phyloP scores from a whole-genome alignment of 2,329 filamentous ascomycete genomes.

The Coleophoma cylindrospora region DNA sequence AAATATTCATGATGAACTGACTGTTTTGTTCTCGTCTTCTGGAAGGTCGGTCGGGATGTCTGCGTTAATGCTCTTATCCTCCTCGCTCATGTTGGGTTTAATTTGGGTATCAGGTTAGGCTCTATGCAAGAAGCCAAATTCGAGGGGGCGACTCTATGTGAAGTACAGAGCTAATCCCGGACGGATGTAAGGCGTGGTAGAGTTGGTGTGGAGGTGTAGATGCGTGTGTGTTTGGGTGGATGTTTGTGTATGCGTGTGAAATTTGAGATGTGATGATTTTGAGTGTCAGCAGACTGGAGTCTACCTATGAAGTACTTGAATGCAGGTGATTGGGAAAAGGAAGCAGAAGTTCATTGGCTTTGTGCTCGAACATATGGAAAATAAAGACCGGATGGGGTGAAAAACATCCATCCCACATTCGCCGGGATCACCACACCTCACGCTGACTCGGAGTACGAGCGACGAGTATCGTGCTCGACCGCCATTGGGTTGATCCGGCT shows the following conservation, averaged over 20 bases:
- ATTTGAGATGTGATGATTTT: constrained; percentile 11
- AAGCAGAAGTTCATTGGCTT: constrained; percentile 15
- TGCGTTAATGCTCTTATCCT: constrained; percentile 21
- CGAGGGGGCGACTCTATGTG: constrained; percentile 1
- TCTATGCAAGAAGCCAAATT: constrained; percentile 21
- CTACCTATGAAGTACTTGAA: constrained; percentile 10
- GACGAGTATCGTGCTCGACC: constrained; percentile 22
- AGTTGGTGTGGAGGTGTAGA: too few relatives aligned
- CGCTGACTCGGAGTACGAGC: constrained; percentile 17
- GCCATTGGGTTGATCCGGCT: constrained; percentile 20
- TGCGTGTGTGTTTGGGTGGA: too few relatives aligned
- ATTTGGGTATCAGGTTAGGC: constrained; percentile 14
- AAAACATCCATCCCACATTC: constrained; percentile 5
- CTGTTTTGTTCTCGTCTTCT: constrained; percentile 13
- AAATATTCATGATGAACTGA: constrained; percentile 24
- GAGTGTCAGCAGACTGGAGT: constrained; percentile 7
- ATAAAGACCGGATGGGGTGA: constrained; percentile 6
- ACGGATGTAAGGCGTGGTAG: not conserved
- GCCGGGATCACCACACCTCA: constrained; percentile 18
- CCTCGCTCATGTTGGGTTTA: constrained; percentile 13
- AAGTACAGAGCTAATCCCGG: constrained; percentile 6
- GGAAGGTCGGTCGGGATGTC: constrained; percentile 9
- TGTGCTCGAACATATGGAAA: constrained; percentile 3
- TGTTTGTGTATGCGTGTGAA: not conserved
- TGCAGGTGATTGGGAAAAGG: constrained; percentile 8